These are phyloP conservation scores for Rhizopus delemar DNA, from an alignment of 371 early-diverging fungal species.

Conservation along the genomic window DNA sequence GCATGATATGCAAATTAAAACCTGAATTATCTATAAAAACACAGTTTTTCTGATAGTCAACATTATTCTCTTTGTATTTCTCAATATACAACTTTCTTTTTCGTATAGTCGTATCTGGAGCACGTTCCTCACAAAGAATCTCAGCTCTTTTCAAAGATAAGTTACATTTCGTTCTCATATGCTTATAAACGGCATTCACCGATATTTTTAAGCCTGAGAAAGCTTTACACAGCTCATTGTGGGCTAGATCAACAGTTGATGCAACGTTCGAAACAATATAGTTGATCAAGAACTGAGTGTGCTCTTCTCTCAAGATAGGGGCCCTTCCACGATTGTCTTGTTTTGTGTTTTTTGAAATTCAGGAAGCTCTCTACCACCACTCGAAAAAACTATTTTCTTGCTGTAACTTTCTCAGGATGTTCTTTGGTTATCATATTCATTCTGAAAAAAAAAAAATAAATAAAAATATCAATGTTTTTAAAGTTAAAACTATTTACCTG, in stretches of 20 bases:
- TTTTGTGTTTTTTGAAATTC: constrained; percentile 10
- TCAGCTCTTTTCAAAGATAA: constrained; percentile 10
- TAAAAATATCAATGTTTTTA: constrained; percentile 17
- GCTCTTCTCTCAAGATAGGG: constrained; percentile 14
- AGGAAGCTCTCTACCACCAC: constrained; percentile 6
- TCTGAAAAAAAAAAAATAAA: constrained; percentile 13
- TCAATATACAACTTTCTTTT: constrained; percentile 17
- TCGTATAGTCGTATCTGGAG: constrained; percentile 11
- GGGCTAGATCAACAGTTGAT: constrained; percentile 19
- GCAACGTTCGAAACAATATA: constrained; percentile 10
- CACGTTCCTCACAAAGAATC: constrained; percentile 13
- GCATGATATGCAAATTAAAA: constrained; percentile 13
- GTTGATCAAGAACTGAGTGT: constrained; percentile 15
- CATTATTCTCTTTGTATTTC: constrained; percentile 15
- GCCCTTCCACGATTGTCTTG: constrained; percentile 12
- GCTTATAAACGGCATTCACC: constrained; percentile 16
- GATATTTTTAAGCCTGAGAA: constrained; percentile 14
- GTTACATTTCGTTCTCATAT: constrained; percentile 13
- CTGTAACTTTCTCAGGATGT: constrained; percentile 15
- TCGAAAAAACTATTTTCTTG: constrained; percentile 13
- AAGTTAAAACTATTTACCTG: constrained; percentile 19
- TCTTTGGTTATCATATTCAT: constrained; percentile 8
- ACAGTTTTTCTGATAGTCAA: constrained; percentile 17
- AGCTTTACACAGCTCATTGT: constrained; percentile 15
- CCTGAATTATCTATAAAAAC: constrained; percentile 21